phyloP scores from a whole-genome alignment of 805 yeast genomes.

The Kluyveromyces starmeri region DNA sequence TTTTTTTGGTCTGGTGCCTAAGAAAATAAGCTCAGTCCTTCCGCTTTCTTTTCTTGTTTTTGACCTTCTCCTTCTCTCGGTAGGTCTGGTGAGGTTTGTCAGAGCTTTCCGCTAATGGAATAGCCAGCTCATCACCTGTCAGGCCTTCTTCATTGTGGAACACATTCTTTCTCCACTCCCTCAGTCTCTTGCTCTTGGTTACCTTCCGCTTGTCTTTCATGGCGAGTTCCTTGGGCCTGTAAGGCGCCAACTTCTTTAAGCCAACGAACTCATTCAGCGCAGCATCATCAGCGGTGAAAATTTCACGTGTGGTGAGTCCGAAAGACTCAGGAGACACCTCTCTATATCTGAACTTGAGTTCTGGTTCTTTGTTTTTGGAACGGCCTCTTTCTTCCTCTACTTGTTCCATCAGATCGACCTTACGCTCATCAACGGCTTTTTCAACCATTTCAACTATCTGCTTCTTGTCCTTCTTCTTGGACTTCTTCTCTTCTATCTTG shows the following conservation, averaged over 20 bases:
- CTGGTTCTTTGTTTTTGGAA: slow-evolving; percentile 37
- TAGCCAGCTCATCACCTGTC: slow-evolving; percentile 15
- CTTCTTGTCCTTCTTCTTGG: slow-evolving; percentile 53
- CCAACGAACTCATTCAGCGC: slow-evolving; percentile 80
- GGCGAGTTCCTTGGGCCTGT: slow-evolving; percentile 64
- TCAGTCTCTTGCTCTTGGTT: slow-evolving; percentile 70
- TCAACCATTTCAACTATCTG: slow-evolving; percentile 61
- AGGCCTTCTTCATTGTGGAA: slow-evolving; percentile 56
- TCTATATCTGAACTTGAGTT: slow-evolving; percentile 66
- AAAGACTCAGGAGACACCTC: slow-evolving; percentile 93
- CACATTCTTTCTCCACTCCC: slow-evolving; percentile 83
- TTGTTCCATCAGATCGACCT: slow-evolving; percentile 52
- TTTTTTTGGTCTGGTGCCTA: too few species aligned
- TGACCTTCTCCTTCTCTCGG: not conserved
- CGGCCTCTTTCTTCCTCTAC: slow-evolving; percentile 47
- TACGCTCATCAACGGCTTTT: slow-evolving; percentile 66
- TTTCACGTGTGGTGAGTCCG: slow-evolving; percentile 81
- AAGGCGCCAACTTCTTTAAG: slow-evolving; percentile 88
- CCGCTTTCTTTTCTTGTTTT: slow-evolving; percentile 3
- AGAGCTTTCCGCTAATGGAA: slow-evolving; percentile 9
- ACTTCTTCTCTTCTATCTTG: slow-evolving; percentile 46
- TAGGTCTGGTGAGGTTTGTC: not conserved
- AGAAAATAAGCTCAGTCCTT: too few species aligned
- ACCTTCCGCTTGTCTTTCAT: slow-evolving; percentile 75
- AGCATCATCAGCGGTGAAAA: slow-evolving; percentile 79